These are phyloP conservation scores for Xylariaceae sp. DNA, from an alignment of 2,329 filamentous ascomycete species.

Conservation along the genomic window DNA sequence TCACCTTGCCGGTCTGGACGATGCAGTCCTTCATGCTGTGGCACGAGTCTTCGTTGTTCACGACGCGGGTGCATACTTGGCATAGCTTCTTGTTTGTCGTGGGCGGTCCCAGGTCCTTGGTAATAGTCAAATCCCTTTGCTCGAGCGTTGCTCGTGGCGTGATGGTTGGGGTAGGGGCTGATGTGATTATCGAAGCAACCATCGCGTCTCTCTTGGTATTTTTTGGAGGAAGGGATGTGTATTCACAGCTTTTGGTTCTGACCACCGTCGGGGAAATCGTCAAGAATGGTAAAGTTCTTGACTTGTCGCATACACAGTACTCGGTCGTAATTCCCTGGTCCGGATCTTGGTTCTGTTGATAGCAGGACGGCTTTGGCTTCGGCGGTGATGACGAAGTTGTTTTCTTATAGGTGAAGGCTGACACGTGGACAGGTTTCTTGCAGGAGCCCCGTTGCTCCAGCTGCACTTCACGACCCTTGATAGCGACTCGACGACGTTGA, in stretches of 20 bases:
- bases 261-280: slow-evolving; percentile 10
- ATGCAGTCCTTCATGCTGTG: slow-evolving; percentile 9
- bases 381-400: neutral
- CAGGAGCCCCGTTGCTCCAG: slow-evolving; percentile 1
- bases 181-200: neutral
- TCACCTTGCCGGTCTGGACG: slow-evolving; percentile 10
- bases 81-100: slow-evolving; percentile 9
- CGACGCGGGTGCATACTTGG: slow-evolving; percentile 9
- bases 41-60: slow-evolving; percentile 17
- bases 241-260: slow-evolving; percentile 8
- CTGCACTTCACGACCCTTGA: slow-evolving; percentile 7
- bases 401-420: neutral
- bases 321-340: slow-evolving; percentile 11
- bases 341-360: slow-evolving; percentile 14
- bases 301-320: slow-evolving; percentile 12
- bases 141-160: slow-evolving; percentile 5
- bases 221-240: slow-evolving; percentile 10
- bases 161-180: neutral
- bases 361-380: slow-evolving; percentile 7
- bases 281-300: slow-evolving; percentile 9
- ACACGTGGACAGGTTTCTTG: neutral
- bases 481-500: slow-evolving; percentile 3
- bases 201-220: slow-evolving; percentile 7
- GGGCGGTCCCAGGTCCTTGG: slow-evolving; percentile 1
- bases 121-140: slow-evolving; percentile 25